Evolutionary conservation across 23 red algal species (phyloP).

Genomic region (Gracilaria vermiculophylla): DNA sequence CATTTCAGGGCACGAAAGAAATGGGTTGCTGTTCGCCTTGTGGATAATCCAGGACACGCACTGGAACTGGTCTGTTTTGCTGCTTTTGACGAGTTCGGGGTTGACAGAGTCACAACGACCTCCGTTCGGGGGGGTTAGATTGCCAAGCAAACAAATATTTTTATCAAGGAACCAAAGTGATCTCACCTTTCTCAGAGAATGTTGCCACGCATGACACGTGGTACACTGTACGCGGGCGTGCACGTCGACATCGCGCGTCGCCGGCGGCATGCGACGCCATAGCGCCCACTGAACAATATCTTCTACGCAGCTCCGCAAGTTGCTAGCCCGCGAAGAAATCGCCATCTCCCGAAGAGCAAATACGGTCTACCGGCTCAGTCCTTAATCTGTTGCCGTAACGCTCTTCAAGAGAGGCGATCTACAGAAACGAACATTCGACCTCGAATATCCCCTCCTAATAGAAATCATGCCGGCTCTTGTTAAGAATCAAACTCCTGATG

Average conservation of each 20-base stretch:
- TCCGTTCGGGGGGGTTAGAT: neutral
- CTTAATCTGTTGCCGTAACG: slow-evolving; percentile 80
- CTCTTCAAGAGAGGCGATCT: slow-evolving; percentile 4
- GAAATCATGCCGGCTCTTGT: slow-evolving; percentile 40
- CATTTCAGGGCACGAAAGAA: neutral
- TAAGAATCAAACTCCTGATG: neutral
- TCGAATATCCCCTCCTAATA: neutral
- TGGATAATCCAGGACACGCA: too few species aligned
- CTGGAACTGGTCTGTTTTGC: neutral
- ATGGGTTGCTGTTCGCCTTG: too few species aligned
- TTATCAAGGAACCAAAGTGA: neutral
- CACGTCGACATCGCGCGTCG: neutral
- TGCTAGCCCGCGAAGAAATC: too few species aligned
- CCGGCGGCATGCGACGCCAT: neutral
- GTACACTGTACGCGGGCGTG: neutral
- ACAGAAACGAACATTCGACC: neutral
- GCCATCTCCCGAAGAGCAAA: slow-evolving; percentile 4
- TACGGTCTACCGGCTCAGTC: slow-evolving; percentile 73
- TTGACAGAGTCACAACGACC: too few species aligned
- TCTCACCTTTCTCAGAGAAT: neutral
- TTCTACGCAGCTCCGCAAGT: too few species aligned
- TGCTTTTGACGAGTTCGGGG: too few species aligned
- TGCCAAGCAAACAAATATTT: neutral
- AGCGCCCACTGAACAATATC: too few species aligned
- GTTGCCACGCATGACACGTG: neutral